These are phyloP conservation scores for Penicillium sumatraense DNA, from an alignment of 2,329 filamentous ascomycete genomes.

Conservation along the genomic window DNA sequence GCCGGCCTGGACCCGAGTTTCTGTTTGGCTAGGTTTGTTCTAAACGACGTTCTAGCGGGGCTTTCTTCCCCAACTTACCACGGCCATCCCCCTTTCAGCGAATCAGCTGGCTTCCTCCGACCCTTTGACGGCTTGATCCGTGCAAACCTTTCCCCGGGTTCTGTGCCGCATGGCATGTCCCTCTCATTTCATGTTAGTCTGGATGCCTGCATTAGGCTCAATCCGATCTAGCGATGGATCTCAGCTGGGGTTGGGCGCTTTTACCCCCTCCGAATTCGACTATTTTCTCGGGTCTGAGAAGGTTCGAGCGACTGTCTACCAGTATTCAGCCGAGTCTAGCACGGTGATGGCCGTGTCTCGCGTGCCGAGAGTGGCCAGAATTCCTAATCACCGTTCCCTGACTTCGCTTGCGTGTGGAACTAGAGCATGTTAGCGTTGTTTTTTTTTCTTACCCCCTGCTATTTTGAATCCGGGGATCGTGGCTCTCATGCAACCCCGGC, in stretches of 20 bases:
- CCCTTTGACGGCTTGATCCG: constrained; percentile 12
- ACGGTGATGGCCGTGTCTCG: constrained; percentile 5
- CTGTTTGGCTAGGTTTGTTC: constrained; percentile 26
- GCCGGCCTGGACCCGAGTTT: constrained; percentile 28
- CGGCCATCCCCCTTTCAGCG: neutral
- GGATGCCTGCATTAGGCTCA: constrained; percentile 13
- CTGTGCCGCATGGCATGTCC: constrained; percentile 15
- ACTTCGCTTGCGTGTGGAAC: constrained; percentile 8
- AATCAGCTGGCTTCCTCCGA: neutral
- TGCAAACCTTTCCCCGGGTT: constrained; percentile 19
- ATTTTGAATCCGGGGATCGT: constrained; percentile 6
- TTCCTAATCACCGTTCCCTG: constrained; percentile 2
- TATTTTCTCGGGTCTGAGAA: constrained; percentile 2
- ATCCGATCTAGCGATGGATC: constrained; percentile 14
- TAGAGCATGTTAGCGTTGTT: constrained; percentile 4
- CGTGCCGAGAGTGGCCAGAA: constrained; percentile 10
- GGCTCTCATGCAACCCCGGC: neutral
- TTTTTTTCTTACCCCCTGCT: neutral
- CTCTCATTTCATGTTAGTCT: constrained; percentile 8
- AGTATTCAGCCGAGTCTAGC: neutral
- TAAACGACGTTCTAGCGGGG: neutral
- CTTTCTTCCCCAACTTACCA: neutral
- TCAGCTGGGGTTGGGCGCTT: constrained; percentile 1
- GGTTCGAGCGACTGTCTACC: constrained; percentile 4
- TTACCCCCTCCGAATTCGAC: neutral